Base-by-base conservation (phyloP, 2,329 filamentous ascomycete species). In the Fusarium aywerte region DNA sequence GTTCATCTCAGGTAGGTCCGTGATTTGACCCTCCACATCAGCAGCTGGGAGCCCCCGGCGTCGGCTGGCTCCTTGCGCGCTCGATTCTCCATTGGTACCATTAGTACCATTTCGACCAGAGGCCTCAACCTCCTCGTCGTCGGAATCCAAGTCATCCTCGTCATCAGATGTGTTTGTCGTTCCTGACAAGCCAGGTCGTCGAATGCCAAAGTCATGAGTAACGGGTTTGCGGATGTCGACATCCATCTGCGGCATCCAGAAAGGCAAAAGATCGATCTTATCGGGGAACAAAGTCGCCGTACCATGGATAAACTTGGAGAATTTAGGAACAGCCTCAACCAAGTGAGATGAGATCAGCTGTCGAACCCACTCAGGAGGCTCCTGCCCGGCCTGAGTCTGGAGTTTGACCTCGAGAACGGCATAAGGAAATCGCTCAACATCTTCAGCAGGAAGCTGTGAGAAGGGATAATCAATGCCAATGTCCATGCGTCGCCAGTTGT, bases 161-260 rank as follows among this genome's bases (percentile, higher is more conserved):
- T 91, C 86, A 50, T 92, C 90, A 18, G 92, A 92, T 16, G 90
- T 93, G 1, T 92, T 94, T 21, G 91, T 89, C 35, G 89, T 92
- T 32, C 89, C 89, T 53, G 91, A 92, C 20, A 92, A 87, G 8
- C 88, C 89, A 1, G 91, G 89, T 32, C 95, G 86, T 73, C 92
- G 90, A 72, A 99, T 97, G 55, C 96, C 96, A 76, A 98, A 98
- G 70, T 91, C 89, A 73, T 96, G 93, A 5, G 88, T 93, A 29
- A 89, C 87, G 1, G 96, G 93, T 80, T 99, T 99, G 70, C 94
- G 92, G 73, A 99, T 99, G 75, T 99, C 96, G 23, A 96, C 89
- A 70, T 97, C 90, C 96, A 99, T 99, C 80, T 99, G 96, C 1
- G 96, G 96, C 84, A 95, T 92, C 96, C 96, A 99, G 83, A 92